A percentile compares a stretch with the other conserved stretches of the same genome.
Evolutionary conservation across 208 protist genomes (phyloP).

Genomic region (Wallacemonas sp.): DNA sequence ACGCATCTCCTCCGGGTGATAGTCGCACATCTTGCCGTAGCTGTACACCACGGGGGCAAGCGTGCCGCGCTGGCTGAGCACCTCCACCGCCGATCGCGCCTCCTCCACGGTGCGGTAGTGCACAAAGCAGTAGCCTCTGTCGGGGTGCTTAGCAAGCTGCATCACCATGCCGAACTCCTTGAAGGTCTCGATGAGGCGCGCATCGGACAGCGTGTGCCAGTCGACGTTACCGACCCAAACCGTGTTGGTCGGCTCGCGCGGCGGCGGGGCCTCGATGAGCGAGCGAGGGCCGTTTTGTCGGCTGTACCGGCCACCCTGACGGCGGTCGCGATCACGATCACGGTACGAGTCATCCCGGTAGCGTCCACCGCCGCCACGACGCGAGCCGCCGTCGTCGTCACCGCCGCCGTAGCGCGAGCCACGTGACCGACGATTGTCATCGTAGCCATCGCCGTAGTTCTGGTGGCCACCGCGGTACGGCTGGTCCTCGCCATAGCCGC

Average conservation of each 20-base stretch:
- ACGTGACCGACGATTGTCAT: constrained; percentile 5
- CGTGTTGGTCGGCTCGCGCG: constrained; percentile 85
- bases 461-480: constrained; percentile 14
- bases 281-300: constrained; percentile 1
- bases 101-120: constrained; percentile 84
- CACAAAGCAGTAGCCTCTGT: constrained; percentile 85
- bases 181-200: constrained; percentile 56
- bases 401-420: constrained; percentile 2
- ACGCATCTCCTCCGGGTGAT: constrained; percentile 71
- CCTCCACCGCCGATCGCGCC: constrained; percentile 68
- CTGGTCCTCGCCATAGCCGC: constrained; percentile 19
- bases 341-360: not conserved
- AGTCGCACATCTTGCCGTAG: constrained; percentile 88
- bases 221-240: constrained; percentile 89
- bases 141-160: constrained; percentile 64
- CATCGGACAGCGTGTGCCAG: constrained; percentile 46
- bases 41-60: constrained; percentile 71
- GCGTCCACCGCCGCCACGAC: constrained; percentile 13
- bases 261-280: constrained; percentile 14
- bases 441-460: constrained; percentile 16
- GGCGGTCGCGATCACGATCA: constrained; percentile 16
- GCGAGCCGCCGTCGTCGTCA: not conserved
- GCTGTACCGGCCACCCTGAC: constrained; percentile 15
- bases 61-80: constrained; percentile 52
- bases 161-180: constrained; percentile 82